Evolutionary conservation across 106 monocot species (phyloP).

Genomic region (Dendrobium nobile): DNA sequence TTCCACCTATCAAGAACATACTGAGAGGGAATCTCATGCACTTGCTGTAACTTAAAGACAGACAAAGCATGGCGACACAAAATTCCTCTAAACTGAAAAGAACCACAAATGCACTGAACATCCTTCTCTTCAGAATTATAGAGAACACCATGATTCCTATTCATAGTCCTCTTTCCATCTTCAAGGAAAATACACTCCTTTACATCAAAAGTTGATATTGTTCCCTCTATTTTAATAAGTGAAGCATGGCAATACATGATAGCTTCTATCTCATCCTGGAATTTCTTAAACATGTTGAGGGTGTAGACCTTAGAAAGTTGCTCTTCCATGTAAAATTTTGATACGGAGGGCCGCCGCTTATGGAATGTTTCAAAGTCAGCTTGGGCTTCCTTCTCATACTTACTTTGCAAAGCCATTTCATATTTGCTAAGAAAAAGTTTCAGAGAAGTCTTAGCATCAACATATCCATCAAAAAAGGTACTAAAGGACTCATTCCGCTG

Average conservation of each 20-base stretch:
- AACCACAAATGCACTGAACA: constrained; percentile 49
- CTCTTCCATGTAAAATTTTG: constrained; percentile 62
- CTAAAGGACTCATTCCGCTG: constrained; percentile 26
- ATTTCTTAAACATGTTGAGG: constrained; percentile 46
- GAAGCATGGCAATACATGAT: constrained; percentile 63
- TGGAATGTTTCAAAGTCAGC: constrained; percentile 59
- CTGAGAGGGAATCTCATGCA: constrained; percentile 45
- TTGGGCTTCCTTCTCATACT: constrained; percentile 61
- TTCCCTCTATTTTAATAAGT: constrained; percentile 27
- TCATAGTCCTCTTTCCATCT: constrained; percentile 45
- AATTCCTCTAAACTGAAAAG: constrained; percentile 56
- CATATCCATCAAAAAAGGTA: constrained; percentile 55
- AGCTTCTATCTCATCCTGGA: constrained; percentile 64
- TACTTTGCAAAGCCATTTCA: constrained; percentile 48
- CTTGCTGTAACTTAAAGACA: constrained; percentile 51
- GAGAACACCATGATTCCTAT: constrained; percentile 37
- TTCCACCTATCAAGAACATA: constrained; percentile 58
- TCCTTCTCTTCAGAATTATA: constrained; percentile 30
- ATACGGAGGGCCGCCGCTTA: constrained; percentile 38
- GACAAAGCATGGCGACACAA: constrained; percentile 47
- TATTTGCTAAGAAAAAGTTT: constrained; percentile 50
- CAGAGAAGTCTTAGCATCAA: constrained; percentile 35
- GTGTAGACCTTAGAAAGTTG: constrained; percentile 59
- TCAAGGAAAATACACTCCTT: constrained; percentile 61
- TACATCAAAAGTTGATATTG: constrained; percentile 43